Evolutionary conservation across 768 basidiomycete species (phyloP).

Genomic region (Boletus edulis): DNA sequence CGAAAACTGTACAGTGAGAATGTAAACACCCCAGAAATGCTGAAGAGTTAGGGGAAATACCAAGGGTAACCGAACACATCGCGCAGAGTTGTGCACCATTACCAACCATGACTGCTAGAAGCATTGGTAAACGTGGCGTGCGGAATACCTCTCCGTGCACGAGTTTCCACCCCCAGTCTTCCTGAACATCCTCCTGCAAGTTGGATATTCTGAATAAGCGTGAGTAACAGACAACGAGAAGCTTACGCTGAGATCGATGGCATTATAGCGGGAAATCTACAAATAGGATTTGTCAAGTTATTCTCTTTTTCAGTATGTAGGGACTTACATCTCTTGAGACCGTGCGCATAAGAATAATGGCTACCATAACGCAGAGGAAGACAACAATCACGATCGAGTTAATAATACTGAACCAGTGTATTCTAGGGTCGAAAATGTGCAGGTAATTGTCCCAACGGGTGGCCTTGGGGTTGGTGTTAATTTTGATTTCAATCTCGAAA

Average conservation of each 20-base stretch:
- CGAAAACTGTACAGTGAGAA: slow-evolving; percentile 61
- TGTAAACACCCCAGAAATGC: slow-evolving; percentile 3
- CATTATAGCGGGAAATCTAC: slow-evolving; percentile 70
- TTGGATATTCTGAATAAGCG: neutral
- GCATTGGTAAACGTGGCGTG: slow-evolving; percentile 69
- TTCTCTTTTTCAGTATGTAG: neutral
- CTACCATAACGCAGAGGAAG: slow-evolving; percentile 92
- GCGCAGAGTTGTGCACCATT: slow-evolving; percentile 59
- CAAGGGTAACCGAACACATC: slow-evolving; percentile 86
- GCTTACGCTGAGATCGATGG: slow-evolving; percentile 83
- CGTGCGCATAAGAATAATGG: slow-evolving; percentile 82
- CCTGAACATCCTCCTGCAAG: slow-evolving; percentile 86
- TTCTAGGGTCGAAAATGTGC: slow-evolving; percentile 88
- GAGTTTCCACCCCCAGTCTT: slow-evolving; percentile 98
- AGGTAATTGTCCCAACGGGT: slow-evolving; percentile 97
- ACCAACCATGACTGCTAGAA: slow-evolving; percentile 84
- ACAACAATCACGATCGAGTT: slow-evolving; percentile 91
- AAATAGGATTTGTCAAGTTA: neutral
- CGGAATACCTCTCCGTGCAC: slow-evolving; percentile 97
- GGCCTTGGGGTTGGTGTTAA: slow-evolving; percentile 54
- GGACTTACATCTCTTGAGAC: slow-evolving; percentile 80
- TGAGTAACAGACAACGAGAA: neutral
- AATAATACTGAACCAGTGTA: slow-evolving; percentile 95
- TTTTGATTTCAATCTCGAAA: neutral
- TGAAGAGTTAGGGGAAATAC: slow-evolving; percentile 35